Evolutionary conservation across 345 rosid genomes (phyloP).

Genomic region (Gossypium rotundifolium): DNA sequence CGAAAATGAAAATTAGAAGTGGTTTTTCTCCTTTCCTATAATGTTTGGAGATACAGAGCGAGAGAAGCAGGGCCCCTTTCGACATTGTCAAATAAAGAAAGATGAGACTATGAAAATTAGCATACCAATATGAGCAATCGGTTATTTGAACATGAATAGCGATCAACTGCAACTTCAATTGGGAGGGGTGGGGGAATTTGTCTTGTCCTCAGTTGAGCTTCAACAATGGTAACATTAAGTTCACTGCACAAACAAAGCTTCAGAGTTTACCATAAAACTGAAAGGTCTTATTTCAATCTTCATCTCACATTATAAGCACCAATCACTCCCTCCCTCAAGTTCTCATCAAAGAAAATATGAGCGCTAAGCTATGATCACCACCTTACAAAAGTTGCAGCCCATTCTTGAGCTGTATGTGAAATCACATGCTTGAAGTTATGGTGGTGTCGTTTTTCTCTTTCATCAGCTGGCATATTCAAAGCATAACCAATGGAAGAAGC

Average conservation of each 20-base stretch:
- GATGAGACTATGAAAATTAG: neutral
- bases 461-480: slow-evolving; percentile 49
- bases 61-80: neutral
- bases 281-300: neutral
- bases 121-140: slow-evolving; percentile 49
- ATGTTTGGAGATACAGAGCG: neutral
- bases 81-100: neutral
- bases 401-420: slow-evolving; percentile 57
- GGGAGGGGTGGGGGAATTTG: slow-evolving; percentile 47
- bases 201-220: slow-evolving; percentile 49
- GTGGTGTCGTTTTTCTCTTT: slow-evolving; percentile 53
- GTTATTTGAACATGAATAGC: slow-evolving; percentile 30
- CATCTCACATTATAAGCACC: neutral
- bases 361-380: slow-evolving; percentile 10
- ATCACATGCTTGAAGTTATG: slow-evolving; percentile 56
- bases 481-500: slow-evolving; percentile 52
- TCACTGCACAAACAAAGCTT: slow-evolving; percentile 28
- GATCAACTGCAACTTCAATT: slow-evolving; percentile 27
- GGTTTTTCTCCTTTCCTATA: neutral
- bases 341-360: neutral
- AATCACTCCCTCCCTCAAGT: neutral
- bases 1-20: neutral
- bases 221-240: slow-evolving; percentile 54
- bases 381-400: slow-evolving; percentile 67
- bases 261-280: neutral